Evolutionary conservation across 345 rosid species (phyloP).

Genomic region (Stellera chamaejasme): DNA sequence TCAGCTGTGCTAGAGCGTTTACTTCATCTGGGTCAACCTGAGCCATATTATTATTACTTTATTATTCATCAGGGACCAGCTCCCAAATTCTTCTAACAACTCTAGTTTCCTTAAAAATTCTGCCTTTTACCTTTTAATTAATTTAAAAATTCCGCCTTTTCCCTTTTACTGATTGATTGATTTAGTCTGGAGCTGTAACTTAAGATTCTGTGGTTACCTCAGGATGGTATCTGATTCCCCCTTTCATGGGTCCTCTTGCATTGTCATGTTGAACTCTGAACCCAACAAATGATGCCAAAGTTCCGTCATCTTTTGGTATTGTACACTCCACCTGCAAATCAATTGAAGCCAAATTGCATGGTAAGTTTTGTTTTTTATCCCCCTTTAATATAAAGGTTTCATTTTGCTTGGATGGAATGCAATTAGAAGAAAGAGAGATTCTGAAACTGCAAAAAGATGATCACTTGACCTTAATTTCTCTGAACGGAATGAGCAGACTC

Average conservation of each 20-base stretch:
- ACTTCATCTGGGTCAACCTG: slow-evolving; percentile 98
- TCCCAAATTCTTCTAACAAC: background rate
- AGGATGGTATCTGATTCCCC: slow-evolving; percentile 97
- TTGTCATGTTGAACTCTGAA: slow-evolving; percentile 96
- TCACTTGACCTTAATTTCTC: slow-evolving; percentile 79
- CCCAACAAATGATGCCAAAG: slow-evolving; percentile 82
- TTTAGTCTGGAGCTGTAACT: background rate
- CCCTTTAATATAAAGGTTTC: background rate
- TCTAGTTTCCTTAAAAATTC: too few species aligned
- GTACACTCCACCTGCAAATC: slow-evolving; percentile 80
- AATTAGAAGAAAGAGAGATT: background rate
- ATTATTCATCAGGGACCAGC: slow-evolving; percentile 7
- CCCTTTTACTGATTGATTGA: background rate
- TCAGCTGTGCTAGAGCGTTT: slow-evolving; percentile 88
- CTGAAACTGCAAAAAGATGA: slow-evolving; percentile 4
- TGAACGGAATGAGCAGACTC: slow-evolving; percentile 88
- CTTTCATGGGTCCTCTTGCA: slow-evolving; percentile 99
- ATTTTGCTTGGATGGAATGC: background rate
- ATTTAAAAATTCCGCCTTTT: background rate
- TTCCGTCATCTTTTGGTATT: slow-evolving; percentile 89
- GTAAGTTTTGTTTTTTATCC: too few species aligned
- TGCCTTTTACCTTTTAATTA: background rate
- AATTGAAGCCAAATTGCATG: slow-evolving; percentile 2
- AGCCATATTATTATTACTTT: background rate
- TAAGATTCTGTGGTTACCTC: slow-evolving; percentile 40